phyloP scores from a whole-genome alignment of 2,329 filamentous ascomycete genomes.

The Botryosphaeria dothidea region DNA sequence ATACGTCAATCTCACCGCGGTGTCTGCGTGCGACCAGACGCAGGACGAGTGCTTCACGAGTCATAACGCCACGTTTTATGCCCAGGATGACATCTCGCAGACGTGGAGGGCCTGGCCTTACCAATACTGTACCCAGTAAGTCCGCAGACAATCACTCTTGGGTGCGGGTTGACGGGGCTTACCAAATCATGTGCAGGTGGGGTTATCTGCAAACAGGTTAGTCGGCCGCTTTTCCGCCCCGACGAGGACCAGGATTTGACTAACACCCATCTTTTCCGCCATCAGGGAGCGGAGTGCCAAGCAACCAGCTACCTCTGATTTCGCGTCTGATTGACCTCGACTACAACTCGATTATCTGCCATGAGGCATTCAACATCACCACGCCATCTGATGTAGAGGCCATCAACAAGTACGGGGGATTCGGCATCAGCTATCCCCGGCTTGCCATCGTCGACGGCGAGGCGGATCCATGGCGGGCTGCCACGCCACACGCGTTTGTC shows the following conservation, averaged over 20 bases:
- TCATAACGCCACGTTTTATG: slow-evolving; percentile 50
- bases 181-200: slow-evolving; percentile 55
- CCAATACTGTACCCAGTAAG: slow-evolving; percentile 53
- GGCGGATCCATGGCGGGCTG: slow-evolving; percentile 77
- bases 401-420: slow-evolving; percentile 78
- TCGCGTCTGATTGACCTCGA: slow-evolving; percentile 69
- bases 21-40: slow-evolving; percentile 42
- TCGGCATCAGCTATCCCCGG: slow-evolving; percentile 70
- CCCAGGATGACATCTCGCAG: slow-evolving; percentile 44
- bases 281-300: slow-evolving; percentile 65
- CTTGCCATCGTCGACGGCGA: slow-evolving; percentile 78
- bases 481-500: slow-evolving; percentile 68
- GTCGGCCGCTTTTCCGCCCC: neutral
- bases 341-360: slow-evolving; percentile 64
- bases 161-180: slow-evolving; percentile 16
- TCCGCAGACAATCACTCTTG: neutral
- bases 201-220: slow-evolving; percentile 68
- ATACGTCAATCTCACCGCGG: slow-evolving; percentile 50
- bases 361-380: slow-evolving; percentile 69
- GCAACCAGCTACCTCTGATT: slow-evolving; percentile 65
- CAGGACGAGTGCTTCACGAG: slow-evolving; percentile 56
- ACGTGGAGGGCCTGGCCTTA: slow-evolving; percentile 59
- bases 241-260: neutral
- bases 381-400: slow-evolving; percentile 61
- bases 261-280: neutral